These are phyloP conservation scores for Hymenotorrendiella dingleyae DNA, from an alignment of 2,329 filamentous ascomycete genomes.

Conservation along the genomic window DNA sequence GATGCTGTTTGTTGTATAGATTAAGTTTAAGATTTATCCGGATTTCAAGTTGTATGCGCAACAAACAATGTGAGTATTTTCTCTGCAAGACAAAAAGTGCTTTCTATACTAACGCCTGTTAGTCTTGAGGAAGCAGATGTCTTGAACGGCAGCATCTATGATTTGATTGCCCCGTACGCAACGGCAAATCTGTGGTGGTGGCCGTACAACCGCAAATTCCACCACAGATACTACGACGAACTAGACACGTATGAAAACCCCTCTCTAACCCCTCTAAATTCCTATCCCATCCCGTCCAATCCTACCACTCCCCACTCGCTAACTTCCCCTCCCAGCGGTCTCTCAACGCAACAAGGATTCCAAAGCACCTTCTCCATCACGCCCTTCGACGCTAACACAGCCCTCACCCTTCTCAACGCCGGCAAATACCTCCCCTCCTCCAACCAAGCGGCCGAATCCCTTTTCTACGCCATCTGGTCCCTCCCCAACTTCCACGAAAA, in stretches of 20 bases:
- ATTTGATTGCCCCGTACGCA: constrained; percentile 13
- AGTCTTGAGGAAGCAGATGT: constrained; percentile 14
- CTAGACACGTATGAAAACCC: no score
- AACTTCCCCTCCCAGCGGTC: no score
- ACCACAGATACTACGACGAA: constrained; percentile 15
- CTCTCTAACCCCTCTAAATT: no score
- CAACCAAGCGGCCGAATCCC: constrained; percentile 13
- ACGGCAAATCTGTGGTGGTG: constrained; percentile 16
- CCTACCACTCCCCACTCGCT: no score
- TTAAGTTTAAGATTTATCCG: constrained; percentile 13
- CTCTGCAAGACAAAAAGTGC: no score
- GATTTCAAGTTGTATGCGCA: constrained; percentile 12
- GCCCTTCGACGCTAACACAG: constrained; percentile 9
- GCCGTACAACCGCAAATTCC: constrained; percentile 15
- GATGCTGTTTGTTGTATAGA: no score
- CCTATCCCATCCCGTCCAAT: no score
- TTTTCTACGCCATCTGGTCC: constrained; percentile 14
- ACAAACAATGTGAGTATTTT: constrained; percentile 10
- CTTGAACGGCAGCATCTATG: constrained; percentile 14
- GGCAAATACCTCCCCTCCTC: constrained; percentile 14
- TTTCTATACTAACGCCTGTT: no score
- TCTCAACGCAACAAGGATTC: constrained; percentile 11
- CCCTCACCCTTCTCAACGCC: constrained; percentile 11
- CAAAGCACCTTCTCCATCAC: constrained; percentile 16
- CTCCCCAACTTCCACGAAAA: constrained; percentile 17